Conservation (phyloP, 805 yeast species). For the Candida alai region DNA sequence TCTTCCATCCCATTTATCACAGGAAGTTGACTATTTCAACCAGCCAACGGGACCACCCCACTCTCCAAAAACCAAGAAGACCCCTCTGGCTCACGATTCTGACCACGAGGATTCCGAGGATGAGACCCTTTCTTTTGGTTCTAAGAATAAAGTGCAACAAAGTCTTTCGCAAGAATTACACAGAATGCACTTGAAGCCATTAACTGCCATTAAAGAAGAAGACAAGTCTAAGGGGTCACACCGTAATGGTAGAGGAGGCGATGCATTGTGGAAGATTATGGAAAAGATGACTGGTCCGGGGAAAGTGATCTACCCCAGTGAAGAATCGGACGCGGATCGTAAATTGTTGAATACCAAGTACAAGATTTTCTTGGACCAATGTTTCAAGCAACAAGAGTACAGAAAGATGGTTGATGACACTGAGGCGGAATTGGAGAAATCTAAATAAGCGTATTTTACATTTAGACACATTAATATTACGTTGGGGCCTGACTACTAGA, state of each 20-base stretch:
- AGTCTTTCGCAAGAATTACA: conserved; percentile 45
- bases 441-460: too few species aligned
- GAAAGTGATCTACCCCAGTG: conserved; percentile 66
- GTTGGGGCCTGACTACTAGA: too few species aligned
- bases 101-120: conserved; percentile 42
- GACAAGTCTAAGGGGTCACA: conserved; percentile 21
- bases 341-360: conserved; percentile 74
- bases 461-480: too few species aligned
- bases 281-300: conserved; percentile 80
- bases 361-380: conserved; percentile 83
- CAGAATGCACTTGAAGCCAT: conserved; percentile 35
- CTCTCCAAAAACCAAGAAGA: background rate
- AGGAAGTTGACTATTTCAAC: conserved; percentile 39
- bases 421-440: conserved; percentile 25
- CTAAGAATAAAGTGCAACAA: conserved; percentile 53
- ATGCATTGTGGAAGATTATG: conserved; percentile 85
- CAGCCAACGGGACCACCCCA: conserved; percentile 19
- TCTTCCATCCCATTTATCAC: conserved; percentile 29
- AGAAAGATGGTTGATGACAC: conserved; percentile 62
- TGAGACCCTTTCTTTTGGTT: conserved; percentile 56
- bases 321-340: conserved; percentile 58
- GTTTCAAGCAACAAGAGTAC: conserved; percentile 73
- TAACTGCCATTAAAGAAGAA: conserved; percentile 26
- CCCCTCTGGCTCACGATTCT: conserved; percentile 15
- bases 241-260: too few species aligned